A percentile compares a stretch with the other conserved stretches of the same genome.
Evolutionary conservation across 108 stramenopile species (phyloP).

Genomic region (Cyclostephanos invisitatus): DNA sequence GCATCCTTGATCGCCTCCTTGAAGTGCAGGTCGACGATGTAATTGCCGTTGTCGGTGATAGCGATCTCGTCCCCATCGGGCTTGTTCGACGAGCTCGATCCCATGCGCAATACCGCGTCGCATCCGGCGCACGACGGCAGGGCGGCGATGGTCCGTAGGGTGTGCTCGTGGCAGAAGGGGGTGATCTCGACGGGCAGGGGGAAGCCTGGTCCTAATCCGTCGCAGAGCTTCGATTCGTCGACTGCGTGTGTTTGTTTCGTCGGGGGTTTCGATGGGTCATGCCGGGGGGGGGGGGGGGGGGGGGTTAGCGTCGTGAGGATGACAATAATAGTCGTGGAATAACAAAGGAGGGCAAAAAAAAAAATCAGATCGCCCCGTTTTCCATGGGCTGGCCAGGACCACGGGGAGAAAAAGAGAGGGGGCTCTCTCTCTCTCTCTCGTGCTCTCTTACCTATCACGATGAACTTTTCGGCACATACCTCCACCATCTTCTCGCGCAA

Average conservation of each 20-base stretch:
- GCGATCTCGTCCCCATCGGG: slow-evolving; percentile 94
- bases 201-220: slow-evolving; percentile 94
- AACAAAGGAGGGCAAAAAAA: neutral
- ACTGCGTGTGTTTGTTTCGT: slow-evolving; percentile 44
- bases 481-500: slow-evolving; percentile 98
- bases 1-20: slow-evolving; percentile 91
- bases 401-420: too few species aligned
- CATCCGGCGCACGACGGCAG: slow-evolving; percentile 88
- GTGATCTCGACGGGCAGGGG: slow-evolving; percentile 96
- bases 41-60: slow-evolving; percentile 98
- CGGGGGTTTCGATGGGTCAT: too few species aligned
- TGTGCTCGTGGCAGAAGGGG: slow-evolving; percentile 97
- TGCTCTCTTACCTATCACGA: slow-evolving; percentile 71
- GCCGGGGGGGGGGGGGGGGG: neutral
- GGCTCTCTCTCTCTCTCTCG: too few species aligned
- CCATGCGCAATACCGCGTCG: slow-evolving; percentile 90
- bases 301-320: neutral
- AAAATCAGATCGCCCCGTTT: too few species aligned
- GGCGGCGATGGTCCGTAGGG: slow-evolving; percentile 81
- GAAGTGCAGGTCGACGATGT: slow-evolving; percentile 98
- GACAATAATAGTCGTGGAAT: neutral
- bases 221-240: slow-evolving; percentile 95
- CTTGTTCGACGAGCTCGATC: slow-evolving; percentile 77
- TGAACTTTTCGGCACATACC: slow-evolving; percentile 78
- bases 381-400: too few species aligned